A percentile compares a stretch with the other conserved stretches of the same genome.
phyloP scores from a whole-genome alignment of 768 basidiomycete species.

The Nidularia sp. region DNA sequence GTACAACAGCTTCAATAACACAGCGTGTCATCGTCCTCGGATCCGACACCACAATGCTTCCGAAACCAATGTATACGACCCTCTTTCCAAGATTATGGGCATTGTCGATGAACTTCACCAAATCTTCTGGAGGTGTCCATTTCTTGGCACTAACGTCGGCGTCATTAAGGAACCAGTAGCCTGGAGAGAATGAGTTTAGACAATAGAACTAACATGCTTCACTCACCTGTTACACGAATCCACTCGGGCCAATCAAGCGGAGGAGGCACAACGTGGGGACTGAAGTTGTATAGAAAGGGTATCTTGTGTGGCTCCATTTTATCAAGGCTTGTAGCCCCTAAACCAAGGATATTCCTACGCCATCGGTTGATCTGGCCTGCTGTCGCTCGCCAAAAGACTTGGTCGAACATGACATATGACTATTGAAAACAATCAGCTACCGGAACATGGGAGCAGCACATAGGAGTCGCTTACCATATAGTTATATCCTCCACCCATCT shows the following conservation, averaged over 20 bases:
- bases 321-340: slow-evolving; percentile 83
- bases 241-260: slow-evolving; percentile 99
- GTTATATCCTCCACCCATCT: slow-evolving; percentile 97
- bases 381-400: slow-evolving; percentile 95
- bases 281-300: slow-evolving; percentile 97
- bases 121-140: slow-evolving; percentile 82
- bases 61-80: slow-evolving; percentile 96
- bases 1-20: slow-evolving; percentile 82
- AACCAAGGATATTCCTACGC: slow-evolving; percentile 71
- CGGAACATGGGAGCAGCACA: not conserved
- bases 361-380: slow-evolving; percentile 94
- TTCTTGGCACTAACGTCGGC: slow-evolving; percentile 85
- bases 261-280: slow-evolving; percentile 83
- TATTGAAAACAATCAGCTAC: slow-evolving; percentile 17
- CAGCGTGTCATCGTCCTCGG: slow-evolving; percentile 89
- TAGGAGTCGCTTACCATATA: slow-evolving; percentile 69
- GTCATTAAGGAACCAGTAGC: slow-evolving; percentile 96
- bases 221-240: slow-evolving; percentile 85
- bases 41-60: slow-evolving; percentile 95
- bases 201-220: not conserved
- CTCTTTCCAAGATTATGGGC: slow-evolving; percentile 78
- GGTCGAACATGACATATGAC: slow-evolving; percentile 97
- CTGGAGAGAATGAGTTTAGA: slow-evolving; percentile 28
- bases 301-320: slow-evolving; percentile 98
- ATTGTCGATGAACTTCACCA: slow-evolving; percentile 77